These are phyloP conservation scores for Amanita exitialis DNA, from an alignment of 768 basidiomycete genomes.

Conservation along the genomic window DNA sequence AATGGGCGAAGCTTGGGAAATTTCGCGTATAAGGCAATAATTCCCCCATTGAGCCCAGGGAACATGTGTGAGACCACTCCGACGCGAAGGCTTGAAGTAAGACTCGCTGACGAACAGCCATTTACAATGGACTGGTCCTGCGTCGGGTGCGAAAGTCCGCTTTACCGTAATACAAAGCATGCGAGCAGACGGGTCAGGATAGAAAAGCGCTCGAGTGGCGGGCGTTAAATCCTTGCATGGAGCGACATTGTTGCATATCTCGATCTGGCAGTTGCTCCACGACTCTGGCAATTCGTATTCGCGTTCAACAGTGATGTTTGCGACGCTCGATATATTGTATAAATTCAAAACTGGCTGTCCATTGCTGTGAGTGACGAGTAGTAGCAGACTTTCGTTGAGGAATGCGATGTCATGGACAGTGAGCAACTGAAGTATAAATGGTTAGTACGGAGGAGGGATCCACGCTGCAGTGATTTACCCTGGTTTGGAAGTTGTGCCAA, in stretches of 20 bases:
- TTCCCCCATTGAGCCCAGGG: conserved; percentile 51
- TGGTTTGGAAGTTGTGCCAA: conserved; percentile 37
- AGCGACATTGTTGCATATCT: conserved; percentile 38
- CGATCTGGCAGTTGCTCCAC: conserved; percentile 37
- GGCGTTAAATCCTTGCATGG: conserved; percentile 24
- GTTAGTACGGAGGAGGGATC: background rate
- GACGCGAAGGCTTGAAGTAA: conserved; percentile 34
- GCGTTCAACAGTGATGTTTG: conserved; percentile 29
- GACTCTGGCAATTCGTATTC: conserved; percentile 48
- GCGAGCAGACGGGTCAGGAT: conserved; percentile 41
- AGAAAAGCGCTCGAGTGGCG: conserved; percentile 41
- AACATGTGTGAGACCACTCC: conserved; percentile 32
- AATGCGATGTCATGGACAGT: conserved; percentile 38
- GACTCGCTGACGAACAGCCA: conserved; percentile 49
- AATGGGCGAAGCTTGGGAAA: conserved; percentile 20
- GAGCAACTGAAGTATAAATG: conserved; percentile 29
- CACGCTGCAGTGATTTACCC: conserved; percentile 19
- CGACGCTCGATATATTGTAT: conserved; percentile 36
- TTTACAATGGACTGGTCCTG: conserved; percentile 21
- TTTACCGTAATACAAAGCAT: conserved; percentile 39
- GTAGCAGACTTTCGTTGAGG: conserved; percentile 32
- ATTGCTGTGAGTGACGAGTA: conserved; percentile 26
- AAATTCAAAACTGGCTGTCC: conserved; percentile 29
- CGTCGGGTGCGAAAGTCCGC: conserved; percentile 21
- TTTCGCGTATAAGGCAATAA: conserved; percentile 35